Conservation (phyloP, 352 stramenopile species). For the Pythium myriotylum region DNA sequence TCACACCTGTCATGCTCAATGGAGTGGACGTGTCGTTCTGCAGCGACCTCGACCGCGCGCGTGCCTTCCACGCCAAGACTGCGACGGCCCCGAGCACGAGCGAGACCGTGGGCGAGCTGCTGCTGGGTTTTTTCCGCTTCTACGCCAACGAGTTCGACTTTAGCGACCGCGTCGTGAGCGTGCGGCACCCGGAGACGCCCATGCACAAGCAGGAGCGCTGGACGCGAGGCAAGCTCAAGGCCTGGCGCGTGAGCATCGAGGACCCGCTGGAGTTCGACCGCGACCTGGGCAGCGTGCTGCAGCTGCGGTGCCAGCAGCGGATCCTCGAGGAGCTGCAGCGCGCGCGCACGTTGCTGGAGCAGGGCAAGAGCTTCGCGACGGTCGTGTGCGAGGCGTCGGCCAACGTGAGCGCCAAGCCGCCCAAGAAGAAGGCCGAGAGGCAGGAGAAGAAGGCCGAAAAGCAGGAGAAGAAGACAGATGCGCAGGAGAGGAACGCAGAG, state of each 20-base stretch:
- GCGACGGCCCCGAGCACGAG: too few relatives aligned
- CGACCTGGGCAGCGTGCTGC: conserved; percentile 80
- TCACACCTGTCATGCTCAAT: conserved; percentile 44
- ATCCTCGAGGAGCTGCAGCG: conserved; percentile 72
- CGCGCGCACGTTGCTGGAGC: conserved; percentile 46
- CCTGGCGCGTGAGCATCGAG: conserved; percentile 86
- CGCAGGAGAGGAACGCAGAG: too few relatives aligned
- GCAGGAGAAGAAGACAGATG: neutral
- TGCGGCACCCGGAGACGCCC: conserved; percentile 69
- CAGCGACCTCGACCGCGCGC: conserved; percentile 21
- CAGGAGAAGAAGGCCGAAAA: neutral
- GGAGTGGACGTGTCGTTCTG: conserved; percentile 81
- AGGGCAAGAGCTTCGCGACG: conserved; percentile 53
- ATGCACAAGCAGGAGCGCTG: conserved; percentile 50
- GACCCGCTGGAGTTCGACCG: conserved; percentile 80
- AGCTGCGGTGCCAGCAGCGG: conserved; percentile 60
- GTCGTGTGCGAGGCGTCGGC: conserved; percentile 37
- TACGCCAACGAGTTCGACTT: conserved; percentile 98
- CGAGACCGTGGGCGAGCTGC: conserved; percentile 67
- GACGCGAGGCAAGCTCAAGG: conserved; percentile 50
- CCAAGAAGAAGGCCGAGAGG: conserved; percentile 8
- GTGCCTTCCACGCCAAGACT: conserved; percentile 27
- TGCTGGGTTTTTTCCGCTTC: conserved; percentile 96
- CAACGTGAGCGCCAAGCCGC: neutral
- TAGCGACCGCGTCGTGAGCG: conserved; percentile 90